phyloP scores from a whole-genome alignment of 2,329 filamentous ascomycete species.

The Phyllosticta citrichinensis region DNA sequence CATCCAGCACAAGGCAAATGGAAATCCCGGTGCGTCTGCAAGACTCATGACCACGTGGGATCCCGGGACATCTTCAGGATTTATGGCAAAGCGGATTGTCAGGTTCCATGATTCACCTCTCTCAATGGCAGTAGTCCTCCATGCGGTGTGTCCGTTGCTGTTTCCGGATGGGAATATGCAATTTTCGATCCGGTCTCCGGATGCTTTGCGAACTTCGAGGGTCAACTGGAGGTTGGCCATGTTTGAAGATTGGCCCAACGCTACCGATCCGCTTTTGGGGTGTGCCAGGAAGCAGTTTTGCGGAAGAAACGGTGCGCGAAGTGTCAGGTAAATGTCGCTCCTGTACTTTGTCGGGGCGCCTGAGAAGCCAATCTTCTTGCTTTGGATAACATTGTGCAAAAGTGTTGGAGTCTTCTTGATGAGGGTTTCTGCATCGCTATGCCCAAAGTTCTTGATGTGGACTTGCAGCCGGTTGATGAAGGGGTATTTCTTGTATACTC shows the following conservation, averaged over 20 bases:
- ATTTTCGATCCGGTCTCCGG: constrained; percentile 73
- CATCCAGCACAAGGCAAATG: constrained; percentile 87
- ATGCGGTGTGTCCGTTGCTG: constrained; percentile 65
- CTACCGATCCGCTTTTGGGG: constrained; percentile 71
- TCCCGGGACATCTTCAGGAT: constrained; percentile 67
- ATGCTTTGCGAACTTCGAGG: constrained; percentile 70
- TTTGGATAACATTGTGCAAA: constrained; percentile 69
- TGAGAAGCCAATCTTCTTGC: constrained; percentile 85
- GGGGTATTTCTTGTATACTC: constrained; percentile 62
- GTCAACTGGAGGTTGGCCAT: constrained; percentile 77
- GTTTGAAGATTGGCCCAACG: constrained; percentile 53
- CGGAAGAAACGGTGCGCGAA: constrained; percentile 68
- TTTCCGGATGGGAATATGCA: constrained; percentile 87
- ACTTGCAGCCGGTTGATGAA: constrained; percentile 70
- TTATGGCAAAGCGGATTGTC: constrained; percentile 71
- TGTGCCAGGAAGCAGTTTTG: constrained; percentile 54
- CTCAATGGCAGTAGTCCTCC: constrained; percentile 74
- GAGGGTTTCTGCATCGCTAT: constrained; percentile 66
- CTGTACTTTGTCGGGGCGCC: constrained; percentile 79
- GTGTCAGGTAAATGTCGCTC: constrained; percentile 89
- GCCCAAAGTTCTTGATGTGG: constrained; percentile 66
- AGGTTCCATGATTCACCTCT: constrained; percentile 79
- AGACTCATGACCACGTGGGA: constrained; percentile 86
- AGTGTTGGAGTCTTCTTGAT: constrained; percentile 82
- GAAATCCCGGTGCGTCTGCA: constrained; percentile 73